These are phyloP conservation scores for Gracilaria gracilis DNA, from an alignment of 23 red algal species.

Conservation along the genomic window DNA sequence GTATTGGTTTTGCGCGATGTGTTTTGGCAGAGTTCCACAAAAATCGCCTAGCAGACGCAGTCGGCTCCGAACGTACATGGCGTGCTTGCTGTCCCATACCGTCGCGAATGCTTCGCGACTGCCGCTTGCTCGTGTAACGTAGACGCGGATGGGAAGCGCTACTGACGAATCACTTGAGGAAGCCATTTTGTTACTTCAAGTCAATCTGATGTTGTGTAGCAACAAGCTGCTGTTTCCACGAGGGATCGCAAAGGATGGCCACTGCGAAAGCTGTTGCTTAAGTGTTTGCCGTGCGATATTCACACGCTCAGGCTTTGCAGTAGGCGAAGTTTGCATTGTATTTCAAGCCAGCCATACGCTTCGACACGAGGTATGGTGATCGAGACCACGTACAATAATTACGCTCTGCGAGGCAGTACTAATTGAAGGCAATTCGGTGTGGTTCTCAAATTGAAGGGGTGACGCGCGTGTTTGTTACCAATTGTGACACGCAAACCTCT, in stretches of 20 bases:
- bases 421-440: no score
- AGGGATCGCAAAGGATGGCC: not conserved
- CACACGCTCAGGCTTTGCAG: not conserved
- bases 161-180: not conserved
- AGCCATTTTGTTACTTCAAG: not conserved
- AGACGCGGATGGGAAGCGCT: not conserved
- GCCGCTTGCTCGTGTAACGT: not conserved
- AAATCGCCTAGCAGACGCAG: constrained; percentile 88
- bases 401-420: no score
- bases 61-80: constrained; percentile 47
- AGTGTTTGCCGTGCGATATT: not conserved
- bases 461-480: no score
- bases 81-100: constrained; percentile 44
- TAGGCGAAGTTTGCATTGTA: not conserved
- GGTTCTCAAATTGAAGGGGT: no score
- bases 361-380: no score
- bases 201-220: not conserved
- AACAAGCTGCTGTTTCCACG: no score
- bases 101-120: not conserved
- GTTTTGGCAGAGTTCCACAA: constrained; percentile 76
- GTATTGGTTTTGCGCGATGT: constrained; percentile 87
- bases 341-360: not conserved
- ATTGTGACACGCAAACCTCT: no score
- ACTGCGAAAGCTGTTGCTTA: not conserved
- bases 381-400: no score